Evolutionary conservation across 1,284 basidiomycete species (phyloP).

Genomic region (Cutaneotrichosporon mucoides): DNA sequence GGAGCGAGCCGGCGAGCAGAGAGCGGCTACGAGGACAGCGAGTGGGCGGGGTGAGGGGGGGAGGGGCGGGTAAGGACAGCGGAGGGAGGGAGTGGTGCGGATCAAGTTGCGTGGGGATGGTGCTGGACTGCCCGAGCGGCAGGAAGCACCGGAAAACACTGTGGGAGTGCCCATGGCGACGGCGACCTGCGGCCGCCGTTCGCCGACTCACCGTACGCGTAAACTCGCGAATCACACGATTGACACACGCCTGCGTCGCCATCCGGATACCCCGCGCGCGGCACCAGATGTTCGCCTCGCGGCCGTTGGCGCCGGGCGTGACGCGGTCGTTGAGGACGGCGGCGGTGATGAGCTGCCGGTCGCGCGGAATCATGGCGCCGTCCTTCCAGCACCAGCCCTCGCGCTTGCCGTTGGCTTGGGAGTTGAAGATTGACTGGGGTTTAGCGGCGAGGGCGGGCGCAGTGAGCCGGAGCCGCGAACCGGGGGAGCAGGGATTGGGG

Average conservation of each 20-base stretch:
- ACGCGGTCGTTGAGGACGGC: not conserved
- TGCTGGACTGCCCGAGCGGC: no score
- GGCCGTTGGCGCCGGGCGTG: not conserved
- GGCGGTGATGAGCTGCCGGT: not conserved
- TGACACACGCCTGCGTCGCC: not conserved
- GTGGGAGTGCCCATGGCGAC: no score
- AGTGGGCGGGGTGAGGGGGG: no score
- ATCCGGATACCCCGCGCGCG: not conserved
- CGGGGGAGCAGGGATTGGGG: not conserved
- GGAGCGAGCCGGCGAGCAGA: no score
- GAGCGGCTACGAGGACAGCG: no score
- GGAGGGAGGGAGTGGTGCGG: no score
- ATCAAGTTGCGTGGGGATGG: no score
- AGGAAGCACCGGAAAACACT: no score
- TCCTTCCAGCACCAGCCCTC: not conserved
- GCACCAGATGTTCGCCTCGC: not conserved
- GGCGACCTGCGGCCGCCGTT: no score
- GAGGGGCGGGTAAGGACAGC: no score
- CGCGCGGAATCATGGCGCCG: not conserved
- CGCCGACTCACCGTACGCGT: not conserved
- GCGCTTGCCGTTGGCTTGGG: not conserved
- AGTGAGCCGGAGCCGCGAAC: not conserved
- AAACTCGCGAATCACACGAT: not conserved
- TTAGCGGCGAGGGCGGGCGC: no score
- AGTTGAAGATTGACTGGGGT: not conserved